These are phyloP conservation scores for Neofusicoccum sp. DNA, from an alignment of 2,329 filamentous ascomycete species.

Conservation along the genomic window DNA sequence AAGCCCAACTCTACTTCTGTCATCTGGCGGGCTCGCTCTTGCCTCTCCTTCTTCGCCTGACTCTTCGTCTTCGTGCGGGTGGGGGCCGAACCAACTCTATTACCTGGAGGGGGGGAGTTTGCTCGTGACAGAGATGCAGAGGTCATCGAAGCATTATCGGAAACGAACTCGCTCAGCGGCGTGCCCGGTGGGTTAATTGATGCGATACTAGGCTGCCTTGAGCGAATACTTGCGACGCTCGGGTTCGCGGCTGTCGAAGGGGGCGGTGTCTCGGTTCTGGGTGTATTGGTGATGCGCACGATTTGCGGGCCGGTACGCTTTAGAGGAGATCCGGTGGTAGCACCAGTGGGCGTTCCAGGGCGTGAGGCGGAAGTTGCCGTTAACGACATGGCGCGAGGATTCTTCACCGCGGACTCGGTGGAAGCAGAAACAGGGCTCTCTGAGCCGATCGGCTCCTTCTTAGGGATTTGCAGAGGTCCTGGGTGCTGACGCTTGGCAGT, in stretches of 20 bases:
- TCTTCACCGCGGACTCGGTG: slow-evolving; percentile 28
- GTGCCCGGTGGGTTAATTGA: slow-evolving; percentile 67
- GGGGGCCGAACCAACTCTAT: slow-evolving; percentile 66
- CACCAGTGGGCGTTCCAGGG: slow-evolving; percentile 53
- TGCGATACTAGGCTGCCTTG: slow-evolving; percentile 54
- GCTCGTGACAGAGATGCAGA: slow-evolving; percentile 71
- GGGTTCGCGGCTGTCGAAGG: slow-evolving; percentile 30
- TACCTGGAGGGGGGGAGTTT: slow-evolving; percentile 60
- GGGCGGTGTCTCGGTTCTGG: slow-evolving; percentile 58
- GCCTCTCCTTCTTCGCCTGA: slow-evolving; percentile 73
- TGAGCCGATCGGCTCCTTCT: background rate
- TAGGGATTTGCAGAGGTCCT: slow-evolving; percentile 13
- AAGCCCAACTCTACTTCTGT: slow-evolving; percentile 54
- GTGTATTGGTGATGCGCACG: slow-evolving; percentile 66
- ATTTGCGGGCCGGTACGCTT: slow-evolving; percentile 58
- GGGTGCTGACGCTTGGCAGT: slow-evolving; percentile 17
- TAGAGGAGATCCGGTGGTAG: slow-evolving; percentile 43
- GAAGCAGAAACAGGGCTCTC: background rate
- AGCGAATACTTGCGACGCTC: slow-evolving; percentile 43
- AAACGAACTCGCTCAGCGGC: slow-evolving; percentile 69
- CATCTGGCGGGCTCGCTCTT: slow-evolving; percentile 59
- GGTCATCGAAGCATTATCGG: slow-evolving; percentile 73
- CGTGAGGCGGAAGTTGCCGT: slow-evolving; percentile 26
- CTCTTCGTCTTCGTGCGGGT: slow-evolving; percentile 72
- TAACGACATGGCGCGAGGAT: slow-evolving; percentile 26